phyloP scores from a whole-genome alignment of 371 early-diverging fungal species.

The Quaeritorhiza haematococci region DNA sequence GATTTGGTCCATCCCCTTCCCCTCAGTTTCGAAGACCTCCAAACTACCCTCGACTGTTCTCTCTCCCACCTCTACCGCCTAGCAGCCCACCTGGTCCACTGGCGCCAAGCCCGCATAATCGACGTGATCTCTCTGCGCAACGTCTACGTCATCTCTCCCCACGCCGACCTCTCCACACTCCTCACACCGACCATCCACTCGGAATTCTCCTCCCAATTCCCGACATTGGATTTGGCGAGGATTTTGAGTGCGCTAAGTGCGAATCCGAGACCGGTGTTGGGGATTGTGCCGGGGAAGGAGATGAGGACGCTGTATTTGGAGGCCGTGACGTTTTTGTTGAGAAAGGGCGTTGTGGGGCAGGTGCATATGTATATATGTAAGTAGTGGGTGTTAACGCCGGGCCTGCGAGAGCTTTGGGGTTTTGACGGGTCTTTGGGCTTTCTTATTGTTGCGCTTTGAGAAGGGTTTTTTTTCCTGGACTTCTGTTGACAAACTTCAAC shows the following conservation, averaged over 20 bases:
- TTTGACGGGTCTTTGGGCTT: too few relatives aligned
- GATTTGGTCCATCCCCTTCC: not conserved
- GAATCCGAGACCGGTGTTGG: slow-evolving; percentile 66
- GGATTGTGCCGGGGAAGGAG: slow-evolving; percentile 62
- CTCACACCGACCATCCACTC: slow-evolving; percentile 21
- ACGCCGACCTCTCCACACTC: slow-evolving; percentile 31
- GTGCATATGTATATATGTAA: slow-evolving; percentile 74
- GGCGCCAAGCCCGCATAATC: slow-evolving; percentile 84
- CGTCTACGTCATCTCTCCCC: slow-evolving; percentile 73
- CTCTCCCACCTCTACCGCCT: slow-evolving; percentile 81
- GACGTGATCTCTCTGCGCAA: slow-evolving; percentile 72
- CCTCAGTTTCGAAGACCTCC: slow-evolving; percentile 70
- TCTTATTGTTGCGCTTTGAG: too few relatives aligned
- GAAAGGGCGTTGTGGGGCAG: slow-evolving; percentile 72
- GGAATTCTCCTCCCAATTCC: slow-evolving; percentile 63
- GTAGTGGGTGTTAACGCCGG: not conserved
- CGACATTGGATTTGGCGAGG: slow-evolving; percentile 60
- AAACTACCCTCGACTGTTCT: slow-evolving; percentile 78
- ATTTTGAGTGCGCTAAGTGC: slow-evolving; percentile 68
- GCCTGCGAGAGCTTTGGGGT: too few relatives aligned
- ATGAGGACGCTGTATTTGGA: slow-evolving; percentile 68
- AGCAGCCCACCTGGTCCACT: slow-evolving; percentile 86
- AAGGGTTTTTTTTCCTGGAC: too few relatives aligned
- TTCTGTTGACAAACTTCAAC: too few relatives aligned
- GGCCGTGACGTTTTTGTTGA: slow-evolving; percentile 72